Evolutionary conservation across 2,329 filamentous ascomycete species (phyloP).

Genomic region (Coniella vitis): DNA sequence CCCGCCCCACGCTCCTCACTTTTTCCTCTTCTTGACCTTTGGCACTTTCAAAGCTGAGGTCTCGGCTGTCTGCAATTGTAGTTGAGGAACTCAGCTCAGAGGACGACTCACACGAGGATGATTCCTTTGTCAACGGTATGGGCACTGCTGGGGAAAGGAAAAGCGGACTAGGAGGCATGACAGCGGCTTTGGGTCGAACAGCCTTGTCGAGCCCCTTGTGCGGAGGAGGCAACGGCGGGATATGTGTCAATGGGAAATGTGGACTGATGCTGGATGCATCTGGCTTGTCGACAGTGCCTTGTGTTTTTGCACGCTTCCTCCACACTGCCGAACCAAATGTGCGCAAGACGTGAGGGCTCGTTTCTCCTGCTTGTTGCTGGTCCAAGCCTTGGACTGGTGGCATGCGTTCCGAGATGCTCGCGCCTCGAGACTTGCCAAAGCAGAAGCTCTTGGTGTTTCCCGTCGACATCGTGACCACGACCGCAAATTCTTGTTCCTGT

Average conservation of each 20-base stretch:
- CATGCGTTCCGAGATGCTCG: conserved; percentile 22
- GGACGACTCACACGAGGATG: conserved; percentile 5
- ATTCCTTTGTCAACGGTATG: neutral
- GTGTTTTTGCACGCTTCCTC: conserved; percentile 15
- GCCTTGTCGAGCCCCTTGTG: conserved; percentile 5
- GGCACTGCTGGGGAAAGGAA: neutral
- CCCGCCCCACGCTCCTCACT: neutral
- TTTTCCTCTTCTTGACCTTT: neutral
- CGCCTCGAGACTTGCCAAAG: conserved; percentile 28
- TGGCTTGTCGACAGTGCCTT: conserved; percentile 1
- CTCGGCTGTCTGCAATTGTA: conserved; percentile 15
- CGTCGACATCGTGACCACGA: conserved; percentile 8
- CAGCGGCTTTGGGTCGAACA: conserved; percentile 4
- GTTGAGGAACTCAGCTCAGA: conserved; percentile 7
- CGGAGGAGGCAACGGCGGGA: conserved; percentile 11
- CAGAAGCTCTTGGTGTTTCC: conserved; percentile 25
- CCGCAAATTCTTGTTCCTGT: neutral
- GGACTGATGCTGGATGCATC: neutral
- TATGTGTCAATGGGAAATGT: conserved; percentile 5
- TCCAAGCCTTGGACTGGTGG: conserved; percentile 17
- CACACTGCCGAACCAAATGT: conserved; percentile 6
- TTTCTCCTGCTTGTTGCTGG: conserved; percentile 4
- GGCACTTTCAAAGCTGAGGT: conserved; percentile 7
- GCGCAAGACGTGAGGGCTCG: neutral
- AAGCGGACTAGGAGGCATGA: neutral